Evolutionary conservation across 345 rosid species (phyloP).

Genomic region (Arabidopsis suecica): DNA sequence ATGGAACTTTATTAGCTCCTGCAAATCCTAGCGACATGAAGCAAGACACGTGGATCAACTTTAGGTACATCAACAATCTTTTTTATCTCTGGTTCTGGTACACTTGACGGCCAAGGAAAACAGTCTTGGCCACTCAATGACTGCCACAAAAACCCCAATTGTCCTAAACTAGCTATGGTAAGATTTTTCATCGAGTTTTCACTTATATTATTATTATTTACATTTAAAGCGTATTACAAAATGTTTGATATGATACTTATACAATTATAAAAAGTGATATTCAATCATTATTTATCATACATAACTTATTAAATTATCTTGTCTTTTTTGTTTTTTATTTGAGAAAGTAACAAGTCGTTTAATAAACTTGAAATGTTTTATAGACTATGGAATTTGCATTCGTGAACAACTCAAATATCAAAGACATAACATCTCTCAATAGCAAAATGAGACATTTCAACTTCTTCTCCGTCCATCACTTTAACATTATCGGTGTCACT

Average conservation of each 20-base stretch:
- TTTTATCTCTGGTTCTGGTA: slow-evolving; percentile 33
- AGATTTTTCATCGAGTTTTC: background rate
- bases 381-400: slow-evolving; percentile 40
- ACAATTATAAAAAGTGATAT: too few species aligned
- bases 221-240: background rate
- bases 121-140: slow-evolving; percentile 42
- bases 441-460: too few species aligned
- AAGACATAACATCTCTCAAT: too few species aligned
- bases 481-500: too few species aligned
- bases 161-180: slow-evolving; percentile 36
- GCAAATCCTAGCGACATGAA: slow-evolving; percentile 24
- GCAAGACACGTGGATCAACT: slow-evolving; percentile 30
- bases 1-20: slow-evolving; percentile 41
- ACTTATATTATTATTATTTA: background rate
- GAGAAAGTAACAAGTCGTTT: background rate
- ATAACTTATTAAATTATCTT: too few species aligned
- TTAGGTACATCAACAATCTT: slow-evolving; percentile 35
- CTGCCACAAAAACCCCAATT: slow-evolving; percentile 22
- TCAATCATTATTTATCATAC: too few species aligned
- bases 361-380: background rate
- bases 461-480: too few species aligned
- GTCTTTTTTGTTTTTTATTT: too few species aligned
- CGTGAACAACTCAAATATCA: slow-evolving; percentile 10
- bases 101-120: slow-evolving; percentile 40
- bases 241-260: background rate